These are phyloP conservation scores for Tritrichomonas foetus DNA, from an alignment of 208 protist genomes.

Conservation along the genomic window DNA sequence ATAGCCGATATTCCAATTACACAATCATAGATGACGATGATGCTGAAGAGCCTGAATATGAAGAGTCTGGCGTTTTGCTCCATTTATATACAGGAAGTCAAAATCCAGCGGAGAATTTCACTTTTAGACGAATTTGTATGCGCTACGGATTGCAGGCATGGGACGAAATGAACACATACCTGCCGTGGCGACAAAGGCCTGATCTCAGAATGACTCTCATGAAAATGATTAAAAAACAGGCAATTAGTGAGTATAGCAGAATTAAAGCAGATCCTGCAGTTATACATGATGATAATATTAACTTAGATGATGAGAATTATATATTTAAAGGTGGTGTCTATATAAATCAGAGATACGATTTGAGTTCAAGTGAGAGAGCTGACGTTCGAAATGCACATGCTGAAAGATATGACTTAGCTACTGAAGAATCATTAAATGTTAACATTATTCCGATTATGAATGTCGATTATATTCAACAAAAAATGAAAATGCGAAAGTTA, in stretches of 20 bases:
- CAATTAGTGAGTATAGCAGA: not conserved
- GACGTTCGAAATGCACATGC: not conserved
- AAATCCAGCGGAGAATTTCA: not conserved
- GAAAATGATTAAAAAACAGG: not conserved
- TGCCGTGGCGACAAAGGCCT: not conserved
- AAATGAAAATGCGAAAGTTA: not conserved
- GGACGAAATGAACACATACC: not conserved
- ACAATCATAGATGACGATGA: too few species aligned
- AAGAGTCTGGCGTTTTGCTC: not conserved
- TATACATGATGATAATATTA: not conserved
- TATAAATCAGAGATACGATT: not conserved
- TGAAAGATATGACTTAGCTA: not conserved
- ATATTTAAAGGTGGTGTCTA: not conserved
- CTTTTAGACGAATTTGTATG: slow-evolving; percentile 2
- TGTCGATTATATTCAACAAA: not conserved
- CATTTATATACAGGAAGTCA: not conserved
- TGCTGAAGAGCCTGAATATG: not conserved
- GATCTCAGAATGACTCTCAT: not conserved
- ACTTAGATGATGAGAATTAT: not conserved
- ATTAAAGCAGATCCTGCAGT: not conserved
- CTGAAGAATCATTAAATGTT: not conserved
- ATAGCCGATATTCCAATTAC: too few species aligned
- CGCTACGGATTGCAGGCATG: not conserved
- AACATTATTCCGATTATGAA: not conserved
- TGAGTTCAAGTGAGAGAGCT: not conserved